A percentile compares a stretch with the other conserved stretches of the same genome.
These are phyloP conservation scores for Paspalum vaginatum DNA, from an alignment of 176 grass and related monocot species.

Conservation along the genomic window DNA sequence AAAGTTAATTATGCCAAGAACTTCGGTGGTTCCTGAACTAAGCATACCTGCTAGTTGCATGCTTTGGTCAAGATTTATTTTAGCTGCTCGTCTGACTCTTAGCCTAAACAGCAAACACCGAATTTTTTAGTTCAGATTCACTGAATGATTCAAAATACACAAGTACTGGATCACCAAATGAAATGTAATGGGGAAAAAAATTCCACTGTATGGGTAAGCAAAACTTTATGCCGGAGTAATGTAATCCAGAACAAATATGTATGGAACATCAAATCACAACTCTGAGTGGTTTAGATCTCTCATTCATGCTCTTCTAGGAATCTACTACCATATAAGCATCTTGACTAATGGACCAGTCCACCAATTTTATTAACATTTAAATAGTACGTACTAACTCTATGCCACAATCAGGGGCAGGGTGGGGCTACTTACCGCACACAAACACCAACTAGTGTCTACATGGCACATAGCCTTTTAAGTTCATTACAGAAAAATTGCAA, in stretches of 20 bases:
- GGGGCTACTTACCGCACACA: conserved; percentile 1
- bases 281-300: conserved; percentile 15
- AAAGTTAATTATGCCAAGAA: neutral
- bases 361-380: neutral
- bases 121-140: conserved; percentile 11
- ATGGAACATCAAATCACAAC: neutral
- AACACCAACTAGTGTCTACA: neutral
- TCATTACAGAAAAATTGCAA: neutral
- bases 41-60: conserved; percentile 2
- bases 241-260: neutral
- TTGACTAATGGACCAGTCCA: neutral
- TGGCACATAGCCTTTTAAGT: neutral
- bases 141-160: neutral
- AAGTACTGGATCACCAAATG: neutral
- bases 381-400: neutral
- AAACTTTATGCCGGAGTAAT: neutral
- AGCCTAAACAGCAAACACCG: neutral
- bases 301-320: too few species aligned
- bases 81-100: neutral
- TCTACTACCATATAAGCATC: neutral
- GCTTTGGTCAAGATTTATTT: neutral
- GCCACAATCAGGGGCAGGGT: neutral
- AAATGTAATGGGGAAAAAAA: neutral
- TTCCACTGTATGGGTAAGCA: neutral
- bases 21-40: neutral